Evolutionary conservation across 371 early-diverging fungal genomes (phyloP), one percentile per base, ranked within the genome.

Genomic region (Batrachochytrium dendrobatidis): DNA sequence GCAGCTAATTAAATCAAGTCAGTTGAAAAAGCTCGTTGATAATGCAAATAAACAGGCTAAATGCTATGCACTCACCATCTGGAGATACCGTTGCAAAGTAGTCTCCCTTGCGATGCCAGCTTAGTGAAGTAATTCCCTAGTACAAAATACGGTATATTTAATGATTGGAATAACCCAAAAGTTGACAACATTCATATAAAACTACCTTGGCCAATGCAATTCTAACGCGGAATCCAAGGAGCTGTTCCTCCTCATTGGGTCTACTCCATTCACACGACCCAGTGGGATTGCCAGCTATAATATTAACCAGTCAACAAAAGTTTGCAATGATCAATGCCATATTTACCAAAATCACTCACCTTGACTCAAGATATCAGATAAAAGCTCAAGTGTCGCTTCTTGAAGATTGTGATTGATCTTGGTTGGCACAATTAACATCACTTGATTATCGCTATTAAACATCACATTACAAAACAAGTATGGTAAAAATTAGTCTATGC

Each of bases 101-200:
- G 71, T 98, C 95, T 61, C 98, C 98, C 71, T 89, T 91, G 56
- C 90, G 82, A 73, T 98, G 98, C 98, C 98, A 98, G 30, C 83
- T 80, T 29, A 96, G 73, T 53, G 85, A 79, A 59, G 86, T 88
- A 29, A 93, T 85, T n/a, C 70, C 68, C 68, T 86, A 24, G 50
- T 15, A 50, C 15, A 15, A 22, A 20, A 17, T 24, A 30, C 12
- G 33, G 34, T 7, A 53, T 18, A 17, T 10, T 8, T 53, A 15
- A 32, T 10, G 17, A 29, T 8, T 29, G 17, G 32, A 24, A 7
- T 34, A 53, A 29, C 24, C 32, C 17, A 12, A 53, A n/a, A n/a
- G n/a, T n/a, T n/a, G n/a, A n/a, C 17, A 39, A 39, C 43, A 39
- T 17, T 39, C n/a, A n/a, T n/a, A 39, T 29, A 7, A 49, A 10